Base-by-base conservation (phyloP, 768 basidiomycete species). In the Rhodotorula taiwanensis region DNA sequence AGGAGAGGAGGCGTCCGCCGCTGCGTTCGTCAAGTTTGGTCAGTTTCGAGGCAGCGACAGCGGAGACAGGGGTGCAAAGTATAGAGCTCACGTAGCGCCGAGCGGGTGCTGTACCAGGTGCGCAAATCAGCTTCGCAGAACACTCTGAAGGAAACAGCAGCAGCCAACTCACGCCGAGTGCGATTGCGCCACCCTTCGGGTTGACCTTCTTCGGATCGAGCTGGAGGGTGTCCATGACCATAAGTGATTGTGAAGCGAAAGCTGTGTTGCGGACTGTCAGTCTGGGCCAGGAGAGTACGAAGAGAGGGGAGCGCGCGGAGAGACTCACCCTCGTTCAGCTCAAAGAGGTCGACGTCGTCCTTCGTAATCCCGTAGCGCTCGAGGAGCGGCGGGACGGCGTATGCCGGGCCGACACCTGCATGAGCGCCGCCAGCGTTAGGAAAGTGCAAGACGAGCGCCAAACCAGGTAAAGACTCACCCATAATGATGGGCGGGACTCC, bases 1-100 rank as follows among this genome's bases (percentile, higher is more conserved):
- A 93, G 0, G 86, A 87, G 55, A 93, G 80, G 76, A 92, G 91
- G 36, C 90, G 80, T n/a, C 89, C 86, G 71, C 90, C 89, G 65
- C 23, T 18, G 20, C 8, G 36, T 16, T 9, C 36, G 36, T 39
- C 36, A 39, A 39, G 20, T 11, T 11, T 18, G 23, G 43, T 44
- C 43, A 44, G 43, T 21, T 10, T 39, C 36, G 43, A 44, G 20
- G 43, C 16, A 44, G 43, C 20, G 20, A 44, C n/a, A n/a, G n/a
- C 13, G 41, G 13, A 20, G 41, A 41, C 11, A 11, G 11, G 41
- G 20, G 41, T 11, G 41, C 41, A 41, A 11, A 20, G 20, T n/a
- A n/a, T n/a, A n/a, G n/a, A n/a, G n/a, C 43, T 44, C 43, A 44
- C 43, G 71, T 71, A 21, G 73, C 72, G 31, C 73, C 73, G 53